These are phyloP conservation scores for Gypsophila paniculata DNA, from an alignment of 179 eudicot genomes.

Conservation along the genomic window DNA sequence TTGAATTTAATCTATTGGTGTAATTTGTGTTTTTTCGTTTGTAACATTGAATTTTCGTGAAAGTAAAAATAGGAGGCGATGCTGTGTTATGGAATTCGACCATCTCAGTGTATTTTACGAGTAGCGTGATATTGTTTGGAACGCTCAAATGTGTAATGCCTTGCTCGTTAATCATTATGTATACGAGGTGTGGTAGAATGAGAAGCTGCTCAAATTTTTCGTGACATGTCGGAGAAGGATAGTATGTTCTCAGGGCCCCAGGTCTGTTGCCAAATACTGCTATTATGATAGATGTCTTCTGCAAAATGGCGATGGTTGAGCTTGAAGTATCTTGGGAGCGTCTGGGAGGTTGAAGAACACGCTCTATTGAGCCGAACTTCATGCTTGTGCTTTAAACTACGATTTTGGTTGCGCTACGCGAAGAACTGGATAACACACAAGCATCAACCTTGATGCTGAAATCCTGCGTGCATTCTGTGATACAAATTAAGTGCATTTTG, in stretches of 20 bases:
- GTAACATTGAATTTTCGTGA: too few relatives aligned
- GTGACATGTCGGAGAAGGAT: conserved; percentile 46
- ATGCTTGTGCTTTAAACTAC: conserved; percentile 37
- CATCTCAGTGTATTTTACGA: conserved; percentile 38
- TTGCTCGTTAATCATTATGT: conserved; percentile 54
- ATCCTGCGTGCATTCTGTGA: neutral
- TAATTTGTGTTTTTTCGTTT: too few relatives aligned
- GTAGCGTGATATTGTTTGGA: conserved; percentile 18
- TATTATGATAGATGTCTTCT: conserved; percentile 30
- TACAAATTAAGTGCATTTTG: too few relatives aligned
- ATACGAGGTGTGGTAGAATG: conserved; percentile 55
- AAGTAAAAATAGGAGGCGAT: too few relatives aligned
- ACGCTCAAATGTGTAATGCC: conserved; percentile 37
- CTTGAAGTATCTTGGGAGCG: conserved; percentile 33
- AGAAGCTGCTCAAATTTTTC: conserved; percentile 46
- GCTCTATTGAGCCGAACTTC: conserved; percentile 40
- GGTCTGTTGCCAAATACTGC: conserved; percentile 35
- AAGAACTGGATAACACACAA: conserved; percentile 16
- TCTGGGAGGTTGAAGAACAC: conserved; percentile 31
- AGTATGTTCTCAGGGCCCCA: conserved; percentile 57
- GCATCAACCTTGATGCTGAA: neutral
- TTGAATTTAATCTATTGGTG: too few relatives aligned
- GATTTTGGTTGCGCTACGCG: conserved; percentile 36
- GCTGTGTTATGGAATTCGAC: conserved; percentile 57
- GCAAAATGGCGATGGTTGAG: conserved; percentile 25